Conservation (phyloP, 805 yeast genomes). For the Huiozyma naganishii region DNA sequence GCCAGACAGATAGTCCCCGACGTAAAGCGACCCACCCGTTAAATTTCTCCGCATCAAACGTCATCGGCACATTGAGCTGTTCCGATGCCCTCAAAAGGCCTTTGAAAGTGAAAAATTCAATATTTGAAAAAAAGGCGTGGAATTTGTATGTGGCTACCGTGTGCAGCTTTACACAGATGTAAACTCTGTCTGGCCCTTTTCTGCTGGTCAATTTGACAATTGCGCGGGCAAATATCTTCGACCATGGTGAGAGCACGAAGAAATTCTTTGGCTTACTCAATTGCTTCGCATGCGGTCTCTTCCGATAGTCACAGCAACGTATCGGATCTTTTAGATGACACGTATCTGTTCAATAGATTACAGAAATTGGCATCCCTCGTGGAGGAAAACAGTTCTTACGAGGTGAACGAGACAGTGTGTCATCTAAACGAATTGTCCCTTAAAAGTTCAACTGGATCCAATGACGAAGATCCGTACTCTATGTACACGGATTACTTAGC, state of each 20-base stretch:
- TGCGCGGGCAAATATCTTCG: too few species aligned
- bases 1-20: too few species aligned
- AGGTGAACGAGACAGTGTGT: background rate
- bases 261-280: conserved; percentile 50
- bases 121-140: too few species aligned
- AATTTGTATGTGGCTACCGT: too few species aligned
- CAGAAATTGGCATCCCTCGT: conserved; percentile 11
- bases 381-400: background rate
- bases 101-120: too few species aligned
- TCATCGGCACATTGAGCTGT: too few species aligned
- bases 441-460: background rate
- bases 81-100: too few species aligned
- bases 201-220: too few species aligned
- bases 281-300: conserved; percentile 38
- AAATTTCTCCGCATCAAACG: too few species aligned
- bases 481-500: conserved; percentile 13
- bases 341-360: conserved; percentile 15
- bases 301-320: conserved; percentile 7
- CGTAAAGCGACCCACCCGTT: too few species aligned
- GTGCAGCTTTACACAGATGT: too few species aligned
- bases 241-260: conserved; percentile 28
- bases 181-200: too few species aligned
- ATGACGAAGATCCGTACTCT: conserved; percentile 6
- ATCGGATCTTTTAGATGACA: conserved; percentile 20
- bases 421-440: background rate